phyloP scores from a whole-genome alignment of 176 grass and related monocot species.

The Rhynchospora breviuscula region DNA sequence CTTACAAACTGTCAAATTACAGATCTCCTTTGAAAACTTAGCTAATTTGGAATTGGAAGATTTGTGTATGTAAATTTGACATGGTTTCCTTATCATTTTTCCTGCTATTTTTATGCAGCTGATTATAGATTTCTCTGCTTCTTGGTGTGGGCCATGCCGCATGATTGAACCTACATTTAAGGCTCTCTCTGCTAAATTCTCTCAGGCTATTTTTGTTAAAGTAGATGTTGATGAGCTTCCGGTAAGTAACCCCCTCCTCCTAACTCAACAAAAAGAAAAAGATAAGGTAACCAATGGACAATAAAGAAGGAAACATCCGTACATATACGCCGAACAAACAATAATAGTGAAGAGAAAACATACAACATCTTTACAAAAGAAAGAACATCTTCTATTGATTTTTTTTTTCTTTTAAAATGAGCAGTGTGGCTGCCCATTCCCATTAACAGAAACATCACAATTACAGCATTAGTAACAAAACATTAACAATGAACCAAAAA shows the following conservation, averaged over 20 bases:
- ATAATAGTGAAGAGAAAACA: neutral
- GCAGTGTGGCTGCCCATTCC: no score
- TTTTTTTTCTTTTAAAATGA: no score
- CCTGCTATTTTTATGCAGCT: constrained; percentile 8
- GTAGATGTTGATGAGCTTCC: constrained; percentile 48
- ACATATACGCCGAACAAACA: neutral
- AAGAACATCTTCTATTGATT: no score
- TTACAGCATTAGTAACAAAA: no score
- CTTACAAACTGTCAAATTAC: neutral
- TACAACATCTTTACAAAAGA: no score
- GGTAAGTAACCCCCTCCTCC: neutral
- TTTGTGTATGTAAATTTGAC: neutral
- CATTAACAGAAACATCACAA: no score
- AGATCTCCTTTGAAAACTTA: neutral
- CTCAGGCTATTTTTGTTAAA: constrained; percentile 33
- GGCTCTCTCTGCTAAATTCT: constrained; percentile 17
- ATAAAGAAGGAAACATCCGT: neutral
- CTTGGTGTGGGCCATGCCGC: constrained; percentile 52
- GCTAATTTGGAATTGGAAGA: neutral
- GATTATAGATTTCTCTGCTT: constrained; percentile 49
- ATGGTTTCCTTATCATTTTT: neutral
- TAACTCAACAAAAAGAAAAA: neutral
- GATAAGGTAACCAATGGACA: no score
- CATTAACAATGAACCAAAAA: no score
- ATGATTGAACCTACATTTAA: constrained; percentile 38